phyloP scores from a whole-genome alignment of 805 yeast genomes.

The Geotrichum ghanense region DNA sequence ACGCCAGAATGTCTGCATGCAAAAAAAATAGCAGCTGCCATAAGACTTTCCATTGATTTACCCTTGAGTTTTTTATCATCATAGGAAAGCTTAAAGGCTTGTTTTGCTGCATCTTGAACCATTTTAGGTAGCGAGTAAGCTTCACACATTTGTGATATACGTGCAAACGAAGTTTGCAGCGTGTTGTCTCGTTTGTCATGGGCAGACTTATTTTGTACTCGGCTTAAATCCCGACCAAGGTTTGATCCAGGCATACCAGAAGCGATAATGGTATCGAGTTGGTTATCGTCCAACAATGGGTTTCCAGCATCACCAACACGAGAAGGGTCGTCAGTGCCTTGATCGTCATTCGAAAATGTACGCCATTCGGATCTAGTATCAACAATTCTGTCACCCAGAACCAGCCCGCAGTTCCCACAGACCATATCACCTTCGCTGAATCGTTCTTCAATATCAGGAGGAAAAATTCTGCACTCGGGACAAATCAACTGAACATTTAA shows the following conservation, averaged over 20 bases:
- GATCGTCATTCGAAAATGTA: constrained; percentile 95
- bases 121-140: constrained; percentile 90
- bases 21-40: constrained; percentile 91
- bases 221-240: constrained; percentile 76
- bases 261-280: constrained; percentile 85
- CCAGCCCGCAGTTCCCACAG: constrained; percentile 93
- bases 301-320: constrained; percentile 99
- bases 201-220: constrained; percentile 78
- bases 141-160: constrained; percentile 92
- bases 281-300: constrained; percentile 83
- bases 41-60: constrained; percentile 82
- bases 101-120: constrained; percentile 96
- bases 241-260: constrained; percentile 76
- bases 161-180: constrained; percentile 80
- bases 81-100: constrained; percentile 82
- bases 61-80: constrained; percentile 82
- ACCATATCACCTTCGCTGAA: constrained; percentile 97
- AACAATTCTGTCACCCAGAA: constrained; percentile 80
- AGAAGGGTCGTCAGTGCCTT: constrained; percentile 94
- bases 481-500: constrained; percentile 82
- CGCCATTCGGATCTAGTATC: constrained; percentile 98
- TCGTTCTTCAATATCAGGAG: constrained; percentile 90
- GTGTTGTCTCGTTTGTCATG: constrained; percentile 85
- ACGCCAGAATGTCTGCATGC: constrained; percentile 93
- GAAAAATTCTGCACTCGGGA: constrained; percentile 92